Conservation (phyloP, 768 basidiomycete genomes). For the Hericium coralloides region DNA sequence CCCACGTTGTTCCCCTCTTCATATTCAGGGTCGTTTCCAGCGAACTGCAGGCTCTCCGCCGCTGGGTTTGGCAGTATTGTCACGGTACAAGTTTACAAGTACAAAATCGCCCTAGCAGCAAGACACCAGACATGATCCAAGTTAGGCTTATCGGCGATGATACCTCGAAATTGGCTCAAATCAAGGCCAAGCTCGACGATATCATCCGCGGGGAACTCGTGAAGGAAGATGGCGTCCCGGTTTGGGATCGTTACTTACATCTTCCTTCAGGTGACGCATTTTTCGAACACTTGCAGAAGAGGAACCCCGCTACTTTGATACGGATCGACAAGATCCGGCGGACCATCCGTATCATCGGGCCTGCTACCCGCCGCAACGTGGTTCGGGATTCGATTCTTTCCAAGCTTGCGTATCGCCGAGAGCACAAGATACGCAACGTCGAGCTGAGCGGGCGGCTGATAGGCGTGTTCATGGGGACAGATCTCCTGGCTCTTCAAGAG, state of each 20-base stretch:
- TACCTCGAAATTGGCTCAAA: slow-evolving; percentile 37
- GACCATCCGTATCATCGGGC: slow-evolving; percentile 47
- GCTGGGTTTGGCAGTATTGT: slow-evolving; percentile 23
- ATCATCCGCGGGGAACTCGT: slow-evolving; percentile 54
- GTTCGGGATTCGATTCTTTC: slow-evolving; percentile 38
- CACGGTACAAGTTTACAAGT: slow-evolving; percentile 12
- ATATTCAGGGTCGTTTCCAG: slow-evolving; percentile 31
- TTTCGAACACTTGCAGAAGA: slow-evolving; percentile 33
- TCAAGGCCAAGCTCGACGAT: slow-evolving; percentile 56
- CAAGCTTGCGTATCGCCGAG: slow-evolving; percentile 35
- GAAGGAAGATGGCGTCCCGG: slow-evolving; percentile 36
- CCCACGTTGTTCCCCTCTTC: slow-evolving; percentile 30
- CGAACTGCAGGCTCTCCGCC: slow-evolving; percentile 40
- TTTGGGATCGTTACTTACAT: slow-evolving; percentile 63
- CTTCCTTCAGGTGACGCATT: slow-evolving; percentile 32
- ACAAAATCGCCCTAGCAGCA: too few relatives aligned
- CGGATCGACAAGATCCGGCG: slow-evolving; percentile 32
- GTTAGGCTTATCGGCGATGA: slow-evolving; percentile 45
- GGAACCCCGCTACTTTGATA: slow-evolving; percentile 34
- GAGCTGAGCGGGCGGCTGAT: slow-evolving; percentile 38
- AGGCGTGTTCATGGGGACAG: slow-evolving; percentile 36
- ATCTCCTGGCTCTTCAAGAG: slow-evolving; percentile 35
- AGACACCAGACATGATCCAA: too few relatives aligned
- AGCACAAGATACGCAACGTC: slow-evolving; percentile 34
- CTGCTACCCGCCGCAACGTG: slow-evolving; percentile 27